Conservation (phyloP, 345 rosid species). For the Acer saccharum region DNA sequence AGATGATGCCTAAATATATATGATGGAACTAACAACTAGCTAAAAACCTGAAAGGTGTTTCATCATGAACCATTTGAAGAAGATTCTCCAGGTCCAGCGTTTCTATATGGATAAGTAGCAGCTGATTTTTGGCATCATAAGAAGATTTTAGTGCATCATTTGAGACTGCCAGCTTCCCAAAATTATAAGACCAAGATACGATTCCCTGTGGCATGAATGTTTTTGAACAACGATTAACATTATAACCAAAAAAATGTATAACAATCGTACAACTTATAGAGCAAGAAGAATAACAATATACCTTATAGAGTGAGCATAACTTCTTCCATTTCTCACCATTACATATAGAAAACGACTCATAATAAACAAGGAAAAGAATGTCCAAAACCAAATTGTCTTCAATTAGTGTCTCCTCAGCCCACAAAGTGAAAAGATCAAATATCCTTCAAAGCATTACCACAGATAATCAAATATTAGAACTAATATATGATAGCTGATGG, state of each 20-base stretch:
- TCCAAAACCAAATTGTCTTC: slow-evolving; percentile 85
- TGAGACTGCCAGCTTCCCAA: slow-evolving; percentile 72
- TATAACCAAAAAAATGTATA: slow-evolving; percentile 4
- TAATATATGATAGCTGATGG: slow-evolving; percentile 14
- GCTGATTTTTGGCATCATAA: slow-evolving; percentile 64
- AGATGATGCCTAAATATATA: neutral
- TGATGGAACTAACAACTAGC: slow-evolving; percentile 10
- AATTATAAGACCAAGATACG: no score
- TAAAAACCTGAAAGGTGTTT: slow-evolving; percentile 71
- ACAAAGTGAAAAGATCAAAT: slow-evolving; percentile 73
- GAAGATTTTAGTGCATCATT: slow-evolving; percentile 67
- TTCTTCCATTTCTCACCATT: slow-evolving; percentile 79
- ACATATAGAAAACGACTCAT: slow-evolving; percentile 77
- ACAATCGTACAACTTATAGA: slow-evolving; percentile 8
- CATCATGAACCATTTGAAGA: slow-evolving; percentile 87
- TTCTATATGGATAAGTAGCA: slow-evolving; percentile 78
- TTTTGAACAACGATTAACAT: slow-evolving; percentile 28
- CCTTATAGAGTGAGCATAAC: slow-evolving; percentile 74
- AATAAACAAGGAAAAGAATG: slow-evolving; percentile 73
- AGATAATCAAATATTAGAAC: slow-evolving; percentile 16
- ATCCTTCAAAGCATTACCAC: slow-evolving; percentile 47
- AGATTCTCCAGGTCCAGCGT: slow-evolving; percentile 80
- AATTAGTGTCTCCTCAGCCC: slow-evolving; percentile 90
- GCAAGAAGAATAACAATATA: slow-evolving; percentile 34
- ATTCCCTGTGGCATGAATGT: no score